Evolutionary conservation across 1,284 basidiomycete genomes (phyloP), one percentile per base, ranked within the genome.

Genomic region (Agroathelia rolfsii): DNA sequence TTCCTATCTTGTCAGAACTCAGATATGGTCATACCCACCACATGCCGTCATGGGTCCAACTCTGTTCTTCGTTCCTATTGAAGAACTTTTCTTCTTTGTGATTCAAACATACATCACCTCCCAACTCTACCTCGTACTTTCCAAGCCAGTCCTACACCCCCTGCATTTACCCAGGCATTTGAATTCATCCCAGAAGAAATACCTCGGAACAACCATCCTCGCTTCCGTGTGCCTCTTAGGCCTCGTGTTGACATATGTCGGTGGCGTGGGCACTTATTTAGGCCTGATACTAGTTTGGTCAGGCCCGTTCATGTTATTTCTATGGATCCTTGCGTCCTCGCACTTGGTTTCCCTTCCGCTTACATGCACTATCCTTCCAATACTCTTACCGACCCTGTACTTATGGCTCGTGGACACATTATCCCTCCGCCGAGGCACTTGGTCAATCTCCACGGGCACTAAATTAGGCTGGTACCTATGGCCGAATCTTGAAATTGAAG

Each of bases 1-100:
- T 27, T 48, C 44, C 8, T 50, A 48, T 29, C 36, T 51, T 18
- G 46, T 51, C 22, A 40, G 39, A 7, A 43, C 35, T 16, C 31
- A 22, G 9, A 36, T 37, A 34, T 51, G 49, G 49, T 41, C 45
- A 11, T 51, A 51, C 32, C 49, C 49, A 5, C 31, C 35, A 10
- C 35, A 41, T 6, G 41, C 40, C 8, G 38, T 42, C 16, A 26
- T 47, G 4, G 47, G 43, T 6, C 41, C 41, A 1, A 49, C 46
- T 9, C 30, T 48, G 12, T 44, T 41, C 22, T 15, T 23, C 20
- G 49, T 53, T 12, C 51, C 51, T 7, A 32, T 46, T 30, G 50
- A 53, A 28, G 50, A 53, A 35, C 27, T 49, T 29, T 49, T 52
- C 38, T 53, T 53, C 43, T 53, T 52, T 32, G 39, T 49, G 37